Base-by-base conservation (phyloP, 139 green algal genomes). In the Eudorina sp. region DNA sequence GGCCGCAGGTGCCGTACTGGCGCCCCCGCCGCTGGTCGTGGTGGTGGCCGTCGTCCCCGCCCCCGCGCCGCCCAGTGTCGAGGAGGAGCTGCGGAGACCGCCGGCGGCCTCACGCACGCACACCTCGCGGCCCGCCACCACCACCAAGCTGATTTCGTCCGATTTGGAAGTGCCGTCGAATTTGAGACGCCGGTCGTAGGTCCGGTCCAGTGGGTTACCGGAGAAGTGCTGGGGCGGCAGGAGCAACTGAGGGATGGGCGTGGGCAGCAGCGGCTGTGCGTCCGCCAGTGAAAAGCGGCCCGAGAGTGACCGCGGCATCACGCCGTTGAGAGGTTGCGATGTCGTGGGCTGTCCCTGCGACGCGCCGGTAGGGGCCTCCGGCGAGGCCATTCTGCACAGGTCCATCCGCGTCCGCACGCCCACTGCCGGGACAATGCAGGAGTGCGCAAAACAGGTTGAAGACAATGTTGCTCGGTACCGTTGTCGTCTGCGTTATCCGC, bases 51-150 rank as follows among this genome's bases (percentile, higher is more conserved):
- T 62, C 34, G 64, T 73, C 53, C 53, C 60, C 36, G 25, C 23
- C n/a, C 29, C 53, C 38, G 62, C 62, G 62, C 4, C 62, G 27
- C 62, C 62, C 62, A 55, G 48, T 21, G 62, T 72, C 27, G 62
- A 72, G 62, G 11, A 3, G 62, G 27, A 40, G 62, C 21, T 72
- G 62, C 62, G 62, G 21, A 72, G 62, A 38, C 62, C 25, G 53
- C 34, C 64, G 16, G 34, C 9, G 58, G 79, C 36, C 40, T 85
- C 64, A 4, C 92, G 85, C 31, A 93, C 90, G n/a, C 90, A 91
- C 25, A 94, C 86, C 21, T 92, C 77, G 3, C 92, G 88, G 9
- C 90, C 92, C 19, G 88, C 73, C 14, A 94, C 92, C 18, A 94
- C 90, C 40, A 94, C 86, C 14, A 94, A 70, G 66, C 53, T 83